phyloP scores from a whole-genome alignment of 768 basidiomycete genomes.

The Candolleomyces efflorescens region DNA sequence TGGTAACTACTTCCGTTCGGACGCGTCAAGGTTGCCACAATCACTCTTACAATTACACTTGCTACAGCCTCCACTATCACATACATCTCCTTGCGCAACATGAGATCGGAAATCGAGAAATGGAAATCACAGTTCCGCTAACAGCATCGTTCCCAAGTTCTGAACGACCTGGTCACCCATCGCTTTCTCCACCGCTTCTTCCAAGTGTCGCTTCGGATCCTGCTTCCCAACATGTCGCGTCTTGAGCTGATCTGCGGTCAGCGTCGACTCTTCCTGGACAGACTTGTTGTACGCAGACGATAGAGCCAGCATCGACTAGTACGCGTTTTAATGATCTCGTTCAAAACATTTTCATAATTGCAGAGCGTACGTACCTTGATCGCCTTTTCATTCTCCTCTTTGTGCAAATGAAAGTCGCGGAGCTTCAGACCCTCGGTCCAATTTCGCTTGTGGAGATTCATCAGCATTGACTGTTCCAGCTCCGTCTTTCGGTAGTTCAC shows the following conservation, averaged over 20 bases:
- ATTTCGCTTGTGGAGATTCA: constrained; percentile 98
- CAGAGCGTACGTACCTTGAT: constrained; percentile 79
- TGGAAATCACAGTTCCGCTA: constrained; percentile 73
- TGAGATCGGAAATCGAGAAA: no score
- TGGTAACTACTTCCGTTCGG: no score
- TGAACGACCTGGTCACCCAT: constrained; percentile 98
- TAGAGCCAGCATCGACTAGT: constrained; percentile 86
- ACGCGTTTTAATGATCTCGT: constrained; percentile 10
- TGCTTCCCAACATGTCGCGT: constrained; percentile 97
- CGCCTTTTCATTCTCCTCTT: constrained; percentile 84
- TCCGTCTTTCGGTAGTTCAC: constrained; percentile 99
- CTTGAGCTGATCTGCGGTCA: constrained; percentile 90
- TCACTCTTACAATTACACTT: no score
- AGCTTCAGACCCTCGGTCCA: constrained; percentile 98
- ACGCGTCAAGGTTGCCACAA: no score
- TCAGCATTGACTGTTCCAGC: constrained; percentile 95
- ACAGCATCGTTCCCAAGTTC: constrained; percentile 90
- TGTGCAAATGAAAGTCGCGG: constrained; percentile 85
- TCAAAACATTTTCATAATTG: background rate
- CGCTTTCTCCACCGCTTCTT: constrained; percentile 95
- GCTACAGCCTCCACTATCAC: no score
- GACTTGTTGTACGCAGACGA: constrained; percentile 97
- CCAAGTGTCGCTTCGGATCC: constrained; percentile 96
- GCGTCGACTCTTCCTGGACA: constrained; percentile 95
- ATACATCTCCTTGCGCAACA: no score